Base-by-base conservation (phyloP, 805 yeast species). In the Hanseniaspora thailandica region DNA sequence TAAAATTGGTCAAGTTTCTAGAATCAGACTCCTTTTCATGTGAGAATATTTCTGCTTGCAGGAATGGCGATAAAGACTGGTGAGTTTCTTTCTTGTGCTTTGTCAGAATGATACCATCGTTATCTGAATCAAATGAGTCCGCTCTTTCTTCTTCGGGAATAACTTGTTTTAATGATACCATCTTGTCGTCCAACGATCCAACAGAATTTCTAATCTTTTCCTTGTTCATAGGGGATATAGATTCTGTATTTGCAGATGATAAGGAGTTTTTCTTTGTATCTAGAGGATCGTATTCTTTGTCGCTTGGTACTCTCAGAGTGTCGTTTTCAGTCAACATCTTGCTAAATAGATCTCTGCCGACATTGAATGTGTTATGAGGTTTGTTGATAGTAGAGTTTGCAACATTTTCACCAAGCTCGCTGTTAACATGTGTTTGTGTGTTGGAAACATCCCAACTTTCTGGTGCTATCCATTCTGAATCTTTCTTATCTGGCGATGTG, bases 361-460 rank as follows among this genome's bases (percentile, higher is more conserved):
- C 25, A 25, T 26, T 25, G 15, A 45, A 34, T 9, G 10, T 45
- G 10, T 28, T n/a, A 22, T 22, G 45, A 12, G 7, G 33, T 25
- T 5, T 45, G n/a, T 20, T 30, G 28, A 2, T 15, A 5, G 10
- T 5, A 5, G 31, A 7, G 9, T 31, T 28, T 25, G 35, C 7
- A 15, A 7, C 39, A 38, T 15, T 15, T n/a, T 23, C n/a, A 10
- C 17, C 12, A 19, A 19, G 15, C 5, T 44, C 34, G 25, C 34
- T n/a, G 10, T 13, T 22, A 8, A 13, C 7, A 13, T 20, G 26
- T 15, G 36, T 20, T 20, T 28, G 36, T 12, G n/a, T n/a, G 22
- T 39, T 33, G 7, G 25, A 35, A n/a, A 54, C 23, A 39, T 54
- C 56, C 56, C 56, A 54, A 36, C 56, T 54, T 43, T 54, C 53